These are phyloP conservation scores for Nemania sp. DNA, from an alignment of 2,329 filamentous ascomycete species.

Conservation along the genomic window DNA sequence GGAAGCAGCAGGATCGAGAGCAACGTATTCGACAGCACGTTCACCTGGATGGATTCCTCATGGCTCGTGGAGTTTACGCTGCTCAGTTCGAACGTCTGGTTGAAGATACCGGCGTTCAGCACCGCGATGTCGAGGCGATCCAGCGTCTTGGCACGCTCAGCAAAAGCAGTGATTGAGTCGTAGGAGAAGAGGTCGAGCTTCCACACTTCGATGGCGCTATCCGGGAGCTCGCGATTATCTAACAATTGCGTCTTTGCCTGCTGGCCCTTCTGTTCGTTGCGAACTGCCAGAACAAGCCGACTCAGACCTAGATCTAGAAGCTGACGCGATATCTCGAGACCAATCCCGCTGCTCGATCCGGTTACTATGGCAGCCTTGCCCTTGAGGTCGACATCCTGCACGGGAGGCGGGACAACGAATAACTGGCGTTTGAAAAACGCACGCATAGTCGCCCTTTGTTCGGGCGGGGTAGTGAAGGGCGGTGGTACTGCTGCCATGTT, in stretches of 20 bases:
- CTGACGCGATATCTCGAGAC: neutral
- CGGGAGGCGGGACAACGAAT: neutral
- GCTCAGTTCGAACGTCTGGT: slow-evolving; percentile 26
- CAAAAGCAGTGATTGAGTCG: neutral
- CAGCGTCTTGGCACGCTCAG: slow-evolving; percentile 37
- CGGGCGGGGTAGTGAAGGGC: neutral
- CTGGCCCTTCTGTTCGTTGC: too few relatives aligned
- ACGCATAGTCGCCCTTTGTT: neutral
- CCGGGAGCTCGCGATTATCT: too few relatives aligned
- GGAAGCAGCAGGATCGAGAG: slow-evolving; percentile 53
- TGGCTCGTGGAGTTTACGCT: slow-evolving; percentile 23
- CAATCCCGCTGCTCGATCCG: neutral
- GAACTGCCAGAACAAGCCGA: neutral
- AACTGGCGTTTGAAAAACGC: slow-evolving; percentile 1
- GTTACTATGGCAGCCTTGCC: slow-evolving; percentile 3
- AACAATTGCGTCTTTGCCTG: too few relatives aligned
- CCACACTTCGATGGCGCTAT: too few relatives aligned
- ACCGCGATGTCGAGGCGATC: slow-evolving; percentile 45
- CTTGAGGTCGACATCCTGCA: neutral
- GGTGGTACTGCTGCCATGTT: neutral
- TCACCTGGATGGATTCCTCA: slow-evolving; percentile 53
- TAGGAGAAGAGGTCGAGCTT: neutral
- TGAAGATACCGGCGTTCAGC: slow-evolving; percentile 32
- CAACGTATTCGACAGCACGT: slow-evolving; percentile 56
- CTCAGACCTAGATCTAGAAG: neutral